These are phyloP conservation scores for Taiozyma onychis DNA, from an alignment of 1,139 yeast species.

Conservation along the genomic window DNA sequence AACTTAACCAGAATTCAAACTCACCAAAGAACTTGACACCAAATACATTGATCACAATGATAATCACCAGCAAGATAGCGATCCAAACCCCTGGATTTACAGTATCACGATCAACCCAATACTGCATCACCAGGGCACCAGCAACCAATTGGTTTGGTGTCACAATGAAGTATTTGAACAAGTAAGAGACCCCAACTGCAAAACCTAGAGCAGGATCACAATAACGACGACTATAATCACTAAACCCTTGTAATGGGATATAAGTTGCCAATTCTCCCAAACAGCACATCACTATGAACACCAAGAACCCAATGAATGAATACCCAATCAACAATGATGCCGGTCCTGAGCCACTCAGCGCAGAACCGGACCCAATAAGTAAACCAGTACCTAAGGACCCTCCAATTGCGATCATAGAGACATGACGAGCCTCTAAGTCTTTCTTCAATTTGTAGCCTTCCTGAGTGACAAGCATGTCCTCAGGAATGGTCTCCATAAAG, in stretches of 20 bases:
- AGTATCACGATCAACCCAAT: conserved; percentile 46
- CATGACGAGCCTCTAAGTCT: conserved; percentile 60
- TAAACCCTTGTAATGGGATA: conserved; percentile 61
- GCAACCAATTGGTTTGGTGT: conserved; percentile 71
- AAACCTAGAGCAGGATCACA: conserved; percentile 72
- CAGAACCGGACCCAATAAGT: conserved; percentile 65
- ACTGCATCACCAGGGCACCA: conserved; percentile 59
- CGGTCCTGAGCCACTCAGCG: conserved; percentile 69
- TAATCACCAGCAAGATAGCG: conserved; percentile 50
- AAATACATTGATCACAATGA: conserved; percentile 48
- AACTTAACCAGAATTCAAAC: conserved; percentile 53
- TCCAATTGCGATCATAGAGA: conserved; percentile 76
- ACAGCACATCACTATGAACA: conserved; percentile 67
- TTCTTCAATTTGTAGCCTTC: conserved; percentile 50
- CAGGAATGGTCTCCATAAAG: not conserved
- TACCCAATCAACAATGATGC: conserved; percentile 68
- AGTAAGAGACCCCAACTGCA: conserved; percentile 67
- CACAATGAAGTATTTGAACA: conserved; percentile 66
- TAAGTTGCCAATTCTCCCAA: conserved; percentile 68
- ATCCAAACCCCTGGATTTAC: conserved; percentile 63
- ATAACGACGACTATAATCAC: conserved; percentile 54
- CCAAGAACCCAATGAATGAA: conserved; percentile 56
- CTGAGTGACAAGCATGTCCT: conserved; percentile 7
- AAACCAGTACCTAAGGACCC: conserved; percentile 79
- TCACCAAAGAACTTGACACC: conserved; percentile 68